phyloP scores from a whole-genome alignment of 495 filamentous ascomycete species.

The Daldinia loculata region DNA sequence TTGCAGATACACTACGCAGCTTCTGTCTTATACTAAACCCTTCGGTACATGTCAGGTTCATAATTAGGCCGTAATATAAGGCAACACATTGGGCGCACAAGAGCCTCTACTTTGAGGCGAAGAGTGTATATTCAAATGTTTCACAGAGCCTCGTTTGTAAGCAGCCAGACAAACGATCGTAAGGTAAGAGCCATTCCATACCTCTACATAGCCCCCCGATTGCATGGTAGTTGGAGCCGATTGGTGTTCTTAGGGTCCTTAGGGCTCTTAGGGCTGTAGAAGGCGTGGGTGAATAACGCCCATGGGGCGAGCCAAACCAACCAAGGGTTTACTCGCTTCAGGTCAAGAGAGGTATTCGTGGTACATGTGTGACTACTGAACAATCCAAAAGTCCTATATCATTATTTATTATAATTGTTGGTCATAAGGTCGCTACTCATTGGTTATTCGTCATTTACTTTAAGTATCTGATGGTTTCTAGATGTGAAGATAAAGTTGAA shows the following conservation, averaged over 20 bases:
- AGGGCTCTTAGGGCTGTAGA: slow-evolving; percentile 17
- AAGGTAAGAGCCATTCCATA: neutral
- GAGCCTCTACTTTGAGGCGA: neutral
- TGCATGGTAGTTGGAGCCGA: slow-evolving; percentile 1
- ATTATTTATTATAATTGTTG: neutral
- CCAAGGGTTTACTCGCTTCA: neutral
- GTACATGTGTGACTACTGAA: slow-evolving; percentile 4
- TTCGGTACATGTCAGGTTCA: slow-evolving; percentile 3
- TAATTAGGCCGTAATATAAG: slow-evolving; percentile 1
- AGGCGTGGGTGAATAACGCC: neutral
- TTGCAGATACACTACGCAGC: neutral
- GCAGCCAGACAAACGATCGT: slow-evolving; percentile 1
- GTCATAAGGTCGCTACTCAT: neutral
- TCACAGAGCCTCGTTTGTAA: slow-evolving; percentile 15
- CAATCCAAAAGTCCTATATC: neutral
- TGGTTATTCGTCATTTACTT: neutral
- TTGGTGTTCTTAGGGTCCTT: neutral
- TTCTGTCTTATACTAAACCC: too few relatives aligned
- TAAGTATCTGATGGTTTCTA: neutral
- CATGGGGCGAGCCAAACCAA: slow-evolving; percentile 5
- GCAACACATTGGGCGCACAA: slow-evolving; percentile 1
- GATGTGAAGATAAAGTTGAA: slow-evolving; percentile 12
- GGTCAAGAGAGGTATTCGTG: neutral
- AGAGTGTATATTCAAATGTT: slow-evolving; percentile 7
- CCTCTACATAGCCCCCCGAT: slow-evolving; percentile 22